Conservation (phyloP, 2,329 filamentous ascomycete genomes). For the Stemphylium vesicarium region DNA sequence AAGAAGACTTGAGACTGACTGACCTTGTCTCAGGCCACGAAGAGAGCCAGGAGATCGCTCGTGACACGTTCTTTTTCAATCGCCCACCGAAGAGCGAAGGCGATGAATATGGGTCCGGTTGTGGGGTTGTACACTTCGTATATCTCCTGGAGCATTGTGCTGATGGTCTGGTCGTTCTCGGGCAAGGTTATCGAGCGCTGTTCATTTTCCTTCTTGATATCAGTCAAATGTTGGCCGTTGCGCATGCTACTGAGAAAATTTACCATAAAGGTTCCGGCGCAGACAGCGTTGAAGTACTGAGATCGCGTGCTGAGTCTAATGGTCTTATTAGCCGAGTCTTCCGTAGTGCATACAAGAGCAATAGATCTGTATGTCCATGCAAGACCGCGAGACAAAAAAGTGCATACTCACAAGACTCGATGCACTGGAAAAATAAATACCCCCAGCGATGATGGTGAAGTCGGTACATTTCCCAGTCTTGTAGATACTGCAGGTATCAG, state of each 20-base stretch:
- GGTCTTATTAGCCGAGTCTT: conserved; percentile 1
- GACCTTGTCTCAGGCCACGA: conserved; percentile 34
- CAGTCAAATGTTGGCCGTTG: neutral
- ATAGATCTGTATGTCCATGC: no score
- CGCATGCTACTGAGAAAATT: neutral
- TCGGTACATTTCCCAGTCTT: conserved; percentile 27
- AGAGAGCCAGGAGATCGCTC: conserved; percentile 18
- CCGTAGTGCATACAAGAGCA: no score
- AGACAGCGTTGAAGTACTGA: conserved; percentile 28
- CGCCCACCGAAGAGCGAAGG: conserved; percentile 19
- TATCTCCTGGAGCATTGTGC: conserved; percentile 24
- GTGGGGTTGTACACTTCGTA: conserved; percentile 25
- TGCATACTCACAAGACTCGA: conserved; percentile 21
- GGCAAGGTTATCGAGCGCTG: conserved; percentile 17
- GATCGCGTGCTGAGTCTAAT: conserved; percentile 25
- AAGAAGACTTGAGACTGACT: neutral
- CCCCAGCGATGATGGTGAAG: conserved; percentile 25
- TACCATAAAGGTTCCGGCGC: conserved; percentile 23
- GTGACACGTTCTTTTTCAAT: conserved; percentile 24
- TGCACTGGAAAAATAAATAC: conserved; percentile 26
- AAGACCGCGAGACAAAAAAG: no score
- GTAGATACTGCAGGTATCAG: conserved; percentile 18
- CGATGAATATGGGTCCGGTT: conserved; percentile 28
- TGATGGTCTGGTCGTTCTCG: conserved; percentile 19
- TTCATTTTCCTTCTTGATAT: conserved; percentile 18